Percentiles rank a stretch among this genome's conserved stretches.
phyloP scores from a whole-genome alignment of 1,284 basidiomycete species.

The Moesziomyces sp. region DNA sequence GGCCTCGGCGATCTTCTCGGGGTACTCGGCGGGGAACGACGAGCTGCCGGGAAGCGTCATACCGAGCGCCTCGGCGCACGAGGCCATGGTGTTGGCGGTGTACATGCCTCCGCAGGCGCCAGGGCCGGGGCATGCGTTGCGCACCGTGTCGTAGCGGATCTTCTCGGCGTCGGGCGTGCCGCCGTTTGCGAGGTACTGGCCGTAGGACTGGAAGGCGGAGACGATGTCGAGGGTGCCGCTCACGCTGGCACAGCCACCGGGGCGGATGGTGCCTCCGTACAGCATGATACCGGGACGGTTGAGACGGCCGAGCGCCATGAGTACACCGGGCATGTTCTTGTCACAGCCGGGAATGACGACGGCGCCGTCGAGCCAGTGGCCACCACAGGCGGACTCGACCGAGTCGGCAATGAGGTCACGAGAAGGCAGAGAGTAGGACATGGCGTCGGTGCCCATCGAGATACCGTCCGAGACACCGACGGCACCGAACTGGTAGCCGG shows the following conservation, averaged over 20 bases:
- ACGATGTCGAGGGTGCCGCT: conserved; percentile 64
- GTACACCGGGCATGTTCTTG: conserved; percentile 68
- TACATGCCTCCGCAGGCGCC: conserved; percentile 68
- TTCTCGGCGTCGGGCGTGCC: conserved; percentile 62
- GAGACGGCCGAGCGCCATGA: conserved; percentile 66
- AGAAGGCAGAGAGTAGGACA: conserved; percentile 66
- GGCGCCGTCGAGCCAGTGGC: conserved; percentile 66
- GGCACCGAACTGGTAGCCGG: conserved; percentile 65
- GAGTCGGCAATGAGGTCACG: conserved; percentile 66
- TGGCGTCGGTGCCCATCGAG: conserved; percentile 66
- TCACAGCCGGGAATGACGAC: conserved; percentile 67
- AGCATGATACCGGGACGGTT: conserved; percentile 67
- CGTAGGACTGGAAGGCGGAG: conserved; percentile 66
- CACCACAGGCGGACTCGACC: conserved; percentile 64
- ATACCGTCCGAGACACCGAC: conserved; percentile 68
- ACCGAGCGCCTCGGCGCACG: conserved; percentile 65
- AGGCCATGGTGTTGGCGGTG: conserved; percentile 68
- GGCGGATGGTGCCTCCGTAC: conserved; percentile 67
- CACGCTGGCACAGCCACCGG: conserved; percentile 56
- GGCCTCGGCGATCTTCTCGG: conserved; percentile 64
- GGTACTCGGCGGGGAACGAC: conserved; percentile 65
- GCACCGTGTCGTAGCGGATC: conserved; percentile 63
- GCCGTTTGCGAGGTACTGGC: conserved; percentile 64
- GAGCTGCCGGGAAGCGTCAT: conserved; percentile 66
- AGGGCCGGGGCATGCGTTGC: conserved; percentile 64